Percentiles rank a stretch among this genome's conserved stretches.
Conservation (phyloP, 192 early-diverging fungal genomes). For the Funneliformis mosseae region DNA sequence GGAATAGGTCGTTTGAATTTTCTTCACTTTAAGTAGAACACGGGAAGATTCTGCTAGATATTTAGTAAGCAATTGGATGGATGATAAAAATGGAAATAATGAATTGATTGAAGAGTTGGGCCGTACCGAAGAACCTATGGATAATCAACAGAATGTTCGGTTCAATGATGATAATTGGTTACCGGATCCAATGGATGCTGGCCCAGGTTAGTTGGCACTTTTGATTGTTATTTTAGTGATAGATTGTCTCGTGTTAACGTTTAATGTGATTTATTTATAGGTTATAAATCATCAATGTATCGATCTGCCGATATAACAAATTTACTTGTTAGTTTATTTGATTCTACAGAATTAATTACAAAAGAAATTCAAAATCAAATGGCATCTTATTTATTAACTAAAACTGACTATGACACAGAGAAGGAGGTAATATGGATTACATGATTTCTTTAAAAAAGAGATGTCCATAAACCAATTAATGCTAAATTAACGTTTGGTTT, state of each 20-base stretch:
- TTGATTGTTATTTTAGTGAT: background rate
- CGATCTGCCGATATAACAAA: constrained; percentile 63
- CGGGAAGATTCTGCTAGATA: constrained; percentile 68
- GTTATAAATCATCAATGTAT: constrained; percentile 36
- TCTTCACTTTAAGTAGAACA: constrained; percentile 37
- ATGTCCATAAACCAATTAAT: background rate
- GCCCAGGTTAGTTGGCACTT: constrained; percentile 36
- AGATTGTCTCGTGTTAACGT: background rate
- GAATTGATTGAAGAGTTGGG: constrained; percentile 54
- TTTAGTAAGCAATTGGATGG: constrained; percentile 67
- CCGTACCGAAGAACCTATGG: constrained; percentile 36
- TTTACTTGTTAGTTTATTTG: constrained; percentile 69
- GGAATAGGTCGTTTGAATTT: background rate
- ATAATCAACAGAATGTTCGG: constrained; percentile 55
- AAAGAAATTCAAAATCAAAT: constrained; percentile 69
- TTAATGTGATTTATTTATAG: background rate
- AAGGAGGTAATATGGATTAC: constrained; percentile 49
- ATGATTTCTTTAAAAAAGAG: background rate
- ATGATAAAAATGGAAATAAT: constrained; percentile 51
- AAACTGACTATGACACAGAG: constrained; percentile 51
- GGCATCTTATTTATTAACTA: constrained; percentile 52
- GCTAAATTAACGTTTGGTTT: background rate
- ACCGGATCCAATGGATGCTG: constrained; percentile 65
- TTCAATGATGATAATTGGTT: constrained; percentile 54
- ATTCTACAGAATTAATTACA: constrained; percentile 68